Conservation (phyloP, 495 filamentous ascomycete genomes). For the Mycothermus thermophilus region DNA sequence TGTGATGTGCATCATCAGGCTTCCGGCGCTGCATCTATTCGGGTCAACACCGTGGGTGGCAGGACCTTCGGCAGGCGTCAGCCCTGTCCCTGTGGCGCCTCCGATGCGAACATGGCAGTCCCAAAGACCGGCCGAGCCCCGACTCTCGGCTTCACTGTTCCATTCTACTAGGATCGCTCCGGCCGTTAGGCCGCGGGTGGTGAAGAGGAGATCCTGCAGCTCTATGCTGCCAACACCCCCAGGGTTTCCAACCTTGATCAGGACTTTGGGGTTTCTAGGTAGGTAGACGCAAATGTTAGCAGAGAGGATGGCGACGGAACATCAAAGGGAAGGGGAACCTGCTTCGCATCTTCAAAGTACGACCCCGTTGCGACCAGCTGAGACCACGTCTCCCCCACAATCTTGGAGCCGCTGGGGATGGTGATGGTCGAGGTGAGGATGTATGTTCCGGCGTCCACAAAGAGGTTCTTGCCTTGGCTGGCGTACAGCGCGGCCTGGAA, state of each 20-base stretch:
- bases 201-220: slow-evolving; percentile 64
- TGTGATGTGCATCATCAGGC: slow-evolving; percentile 62
- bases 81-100: slow-evolving; percentile 41
- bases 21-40: slow-evolving; percentile 45
- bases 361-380: slow-evolving; percentile 25
- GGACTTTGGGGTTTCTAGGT: slow-evolving; percentile 48
- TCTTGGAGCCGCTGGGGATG: slow-evolving; percentile 34
- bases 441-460: slow-evolving; percentile 21
- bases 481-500: slow-evolving; percentile 47
- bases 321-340: no score
- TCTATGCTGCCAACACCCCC: slow-evolving; percentile 68
- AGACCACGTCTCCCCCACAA: slow-evolving; percentile 37
- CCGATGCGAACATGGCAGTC: slow-evolving; percentile 11
- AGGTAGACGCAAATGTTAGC: no score
- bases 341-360: slow-evolving; percentile 35
- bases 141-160: slow-evolving; percentile 41
- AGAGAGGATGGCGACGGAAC: no score
- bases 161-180: slow-evolving; percentile 80
- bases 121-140: slow-evolving; percentile 5
- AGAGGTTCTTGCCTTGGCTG: slow-evolving; percentile 21
- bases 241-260: slow-evolving; percentile 57
- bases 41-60: slow-evolving; percentile 14
- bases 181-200: slow-evolving; percentile 56
- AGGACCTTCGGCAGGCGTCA: slow-evolving; percentile 49
- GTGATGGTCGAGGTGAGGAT: slow-evolving; percentile 24